Evolutionary conservation across 2,329 filamentous ascomycete species (phyloP).

Genomic region (Claviceps spartinae): DNA sequence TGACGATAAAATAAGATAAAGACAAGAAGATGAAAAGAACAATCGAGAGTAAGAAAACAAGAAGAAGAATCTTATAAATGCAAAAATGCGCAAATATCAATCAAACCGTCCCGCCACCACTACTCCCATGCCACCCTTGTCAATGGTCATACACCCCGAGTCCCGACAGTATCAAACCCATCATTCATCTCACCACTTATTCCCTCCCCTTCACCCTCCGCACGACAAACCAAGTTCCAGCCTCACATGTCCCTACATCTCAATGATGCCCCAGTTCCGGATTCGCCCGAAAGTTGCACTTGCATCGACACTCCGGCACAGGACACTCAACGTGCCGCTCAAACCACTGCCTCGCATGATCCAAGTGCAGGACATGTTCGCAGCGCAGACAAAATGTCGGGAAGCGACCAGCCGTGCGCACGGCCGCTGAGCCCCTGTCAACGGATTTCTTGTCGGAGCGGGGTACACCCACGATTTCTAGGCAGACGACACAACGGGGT

Average conservation of each 20-base stretch:
- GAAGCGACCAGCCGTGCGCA: conserved; percentile 39
- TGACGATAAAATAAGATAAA: no score
- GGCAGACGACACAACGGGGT: conserved; percentile 53
- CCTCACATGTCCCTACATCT: not conserved
- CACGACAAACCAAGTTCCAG: no score
- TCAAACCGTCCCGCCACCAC: no score
- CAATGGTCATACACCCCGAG: no score
- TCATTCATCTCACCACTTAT: no score
- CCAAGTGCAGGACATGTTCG: conserved; percentile 54
- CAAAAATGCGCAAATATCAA: no score
- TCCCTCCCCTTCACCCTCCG: no score
- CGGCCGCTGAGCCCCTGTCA: conserved; percentile 29
- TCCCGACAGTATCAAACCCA: no score
- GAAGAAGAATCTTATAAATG: no score
- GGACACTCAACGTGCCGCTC: conserved; percentile 51
- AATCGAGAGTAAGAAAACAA: no score
- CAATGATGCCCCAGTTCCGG: conserved; percentile 42
- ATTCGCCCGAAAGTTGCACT: conserved; percentile 48
- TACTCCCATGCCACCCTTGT: no score
- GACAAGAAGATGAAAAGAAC: no score
- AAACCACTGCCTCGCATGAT: conserved; percentile 56
- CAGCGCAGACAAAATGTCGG: conserved; percentile 57
- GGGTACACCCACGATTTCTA: conserved; percentile 52
- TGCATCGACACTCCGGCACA: conserved; percentile 53
- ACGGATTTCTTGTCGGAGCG: conserved; percentile 42